Conservation (phyloP, 352 stramenopile genomes). For the Globisporangium echinulatum region DNA sequence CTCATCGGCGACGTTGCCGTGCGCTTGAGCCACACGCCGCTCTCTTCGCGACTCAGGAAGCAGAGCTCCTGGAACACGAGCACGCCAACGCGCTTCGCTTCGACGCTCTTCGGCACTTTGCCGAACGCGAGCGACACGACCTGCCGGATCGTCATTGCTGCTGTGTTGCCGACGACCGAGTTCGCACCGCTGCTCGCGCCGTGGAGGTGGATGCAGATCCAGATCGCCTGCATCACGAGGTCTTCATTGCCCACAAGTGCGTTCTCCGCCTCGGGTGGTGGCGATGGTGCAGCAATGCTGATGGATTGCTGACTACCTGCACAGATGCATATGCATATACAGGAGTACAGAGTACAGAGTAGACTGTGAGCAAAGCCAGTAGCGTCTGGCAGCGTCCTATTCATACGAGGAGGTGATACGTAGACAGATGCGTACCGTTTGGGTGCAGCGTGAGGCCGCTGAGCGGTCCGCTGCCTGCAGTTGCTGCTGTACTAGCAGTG, state of each 20-base stretch:
- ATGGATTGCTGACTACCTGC: not conserved
- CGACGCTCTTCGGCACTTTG: constrained; percentile 58
- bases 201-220: constrained; percentile 84
- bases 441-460: constrained; percentile 16
- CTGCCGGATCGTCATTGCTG: constrained; percentile 85
- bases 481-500: not conserved
- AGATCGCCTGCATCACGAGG: constrained; percentile 83
- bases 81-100: constrained; percentile 75
- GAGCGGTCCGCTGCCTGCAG: constrained; percentile 3
- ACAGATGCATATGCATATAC: not conserved
- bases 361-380: not conserved
- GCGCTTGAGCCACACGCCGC: constrained; percentile 80
- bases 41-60: constrained; percentile 81
- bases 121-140: constrained; percentile 83
- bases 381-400: not conserved
- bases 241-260: constrained; percentile 76
- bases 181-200: constrained; percentile 60
- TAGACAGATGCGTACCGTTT: constrained; percentile 6
- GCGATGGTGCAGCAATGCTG: not conserved
- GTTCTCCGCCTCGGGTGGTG: constrained; percentile 19
- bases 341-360: not conserved
- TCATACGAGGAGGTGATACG: not conserved
- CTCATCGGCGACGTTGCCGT: constrained; percentile 71
- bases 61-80: constrained; percentile 85
- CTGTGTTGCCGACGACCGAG: constrained; percentile 81